phyloP scores from a whole-genome alignment of 1,139 yeast species.

The Pneumocystis sp. region DNA sequence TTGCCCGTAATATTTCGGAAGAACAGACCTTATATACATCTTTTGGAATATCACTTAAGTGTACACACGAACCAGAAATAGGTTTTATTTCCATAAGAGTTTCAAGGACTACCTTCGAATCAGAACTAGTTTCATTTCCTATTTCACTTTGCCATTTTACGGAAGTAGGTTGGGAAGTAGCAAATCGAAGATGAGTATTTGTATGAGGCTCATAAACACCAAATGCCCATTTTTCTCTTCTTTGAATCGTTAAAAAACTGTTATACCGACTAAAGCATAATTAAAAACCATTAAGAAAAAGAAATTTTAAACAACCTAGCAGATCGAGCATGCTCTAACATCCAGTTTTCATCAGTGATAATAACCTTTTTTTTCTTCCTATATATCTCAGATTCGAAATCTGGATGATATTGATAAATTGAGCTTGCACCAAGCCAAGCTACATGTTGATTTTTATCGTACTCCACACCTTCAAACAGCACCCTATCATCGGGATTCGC shows the following conservation, averaged over 20 bases:
- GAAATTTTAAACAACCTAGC: conserved; percentile 30
- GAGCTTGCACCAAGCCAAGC: conserved; percentile 39
- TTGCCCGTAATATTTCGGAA: not conserved
- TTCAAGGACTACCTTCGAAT: conserved; percentile 4
- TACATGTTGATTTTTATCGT: conserved; percentile 36
- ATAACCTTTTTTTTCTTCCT: conserved; percentile 23
- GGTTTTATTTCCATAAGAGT: conserved; percentile 1
- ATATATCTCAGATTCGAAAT: conserved; percentile 17
- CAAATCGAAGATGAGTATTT: conserved; percentile 59
- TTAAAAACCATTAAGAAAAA: not conserved
- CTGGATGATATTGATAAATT: conserved; percentile 26
- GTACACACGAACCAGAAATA: not conserved
- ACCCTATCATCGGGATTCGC: conserved; percentile 57
- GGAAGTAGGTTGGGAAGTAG: conserved; percentile 54
- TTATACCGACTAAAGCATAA: conserved; percentile 35
- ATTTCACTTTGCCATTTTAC: conserved; percentile 26
- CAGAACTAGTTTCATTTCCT: conserved; percentile 12
- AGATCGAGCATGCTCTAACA: conserved; percentile 68
- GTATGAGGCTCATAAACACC: conserved; percentile 74
- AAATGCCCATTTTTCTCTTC: conserved; percentile 39
- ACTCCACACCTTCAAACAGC: conserved; percentile 30
- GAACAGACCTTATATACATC: not conserved
- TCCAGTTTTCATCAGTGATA: conserved; percentile 65
- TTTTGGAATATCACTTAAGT: conserved; percentile 3
- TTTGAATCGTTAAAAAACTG: conserved; percentile 41